Conservation (phyloP, 1,284 basidiomycete species). For the Meripilus lineatus region DNA sequence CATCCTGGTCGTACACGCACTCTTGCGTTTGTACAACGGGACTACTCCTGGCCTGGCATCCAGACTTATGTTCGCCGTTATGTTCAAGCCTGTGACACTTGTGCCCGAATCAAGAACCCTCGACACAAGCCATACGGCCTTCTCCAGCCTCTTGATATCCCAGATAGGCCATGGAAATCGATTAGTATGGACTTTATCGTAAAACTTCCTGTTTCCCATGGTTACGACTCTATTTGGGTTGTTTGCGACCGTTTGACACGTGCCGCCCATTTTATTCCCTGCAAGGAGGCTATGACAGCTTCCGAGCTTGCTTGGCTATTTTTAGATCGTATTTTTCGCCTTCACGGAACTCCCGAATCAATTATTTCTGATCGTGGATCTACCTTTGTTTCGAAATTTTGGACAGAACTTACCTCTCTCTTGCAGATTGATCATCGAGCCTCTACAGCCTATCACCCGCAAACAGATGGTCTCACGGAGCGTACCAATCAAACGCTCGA, state of each 20-base stretch:
- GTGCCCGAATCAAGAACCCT: constrained; percentile 20
- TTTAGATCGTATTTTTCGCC: background rate
- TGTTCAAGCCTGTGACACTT: constrained; percentile 22
- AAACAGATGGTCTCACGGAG: constrained; percentile 26
- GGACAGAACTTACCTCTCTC: constrained; percentile 31
- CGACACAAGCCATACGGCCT: constrained; percentile 21
- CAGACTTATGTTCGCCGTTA: constrained; percentile 17
- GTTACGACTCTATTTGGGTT: constrained; percentile 31
- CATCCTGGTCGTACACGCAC: constrained; percentile 20
- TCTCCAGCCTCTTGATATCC: constrained; percentile 23
- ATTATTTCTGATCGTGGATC: constrained; percentile 40
- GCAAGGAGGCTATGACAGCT: constrained; percentile 21
- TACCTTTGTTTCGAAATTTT: constrained; percentile 37
- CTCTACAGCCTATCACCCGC: constrained; percentile 5
- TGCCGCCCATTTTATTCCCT: constrained; percentile 26
- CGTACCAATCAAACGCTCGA: constrained; percentile 28
- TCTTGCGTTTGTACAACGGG: constrained; percentile 8
- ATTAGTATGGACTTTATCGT: constrained; percentile 36
- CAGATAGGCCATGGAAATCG: constrained; percentile 26
- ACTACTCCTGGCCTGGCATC: constrained; percentile 25
- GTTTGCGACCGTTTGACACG: constrained; percentile 19
- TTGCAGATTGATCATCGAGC: constrained; percentile 17
- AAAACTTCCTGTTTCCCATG: constrained; percentile 26
- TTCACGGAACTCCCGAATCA: background rate
- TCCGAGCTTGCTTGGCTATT: constrained; percentile 23